A percentile compares a stretch with the other conserved stretches of the same genome.
Conservation (phyloP, 2,329 filamentous ascomycete genomes). For the Venturia nashicola region DNA sequence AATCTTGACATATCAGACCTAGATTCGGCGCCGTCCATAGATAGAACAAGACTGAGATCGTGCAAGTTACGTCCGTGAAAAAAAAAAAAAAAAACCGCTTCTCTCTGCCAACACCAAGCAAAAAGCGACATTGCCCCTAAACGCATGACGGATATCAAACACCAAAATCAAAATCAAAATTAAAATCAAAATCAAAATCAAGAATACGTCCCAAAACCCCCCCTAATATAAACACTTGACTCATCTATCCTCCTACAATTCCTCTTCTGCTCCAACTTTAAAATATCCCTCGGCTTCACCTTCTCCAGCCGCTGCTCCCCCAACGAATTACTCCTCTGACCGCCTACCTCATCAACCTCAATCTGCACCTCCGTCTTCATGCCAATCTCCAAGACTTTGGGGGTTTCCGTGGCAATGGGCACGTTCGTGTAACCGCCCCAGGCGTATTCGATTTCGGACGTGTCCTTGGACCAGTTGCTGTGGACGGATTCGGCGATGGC, state of each 20-base stretch:
- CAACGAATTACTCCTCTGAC: neutral
- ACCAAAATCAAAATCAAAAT: too few relatives aligned
- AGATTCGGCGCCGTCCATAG: too few relatives aligned
- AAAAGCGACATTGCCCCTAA: neutral
- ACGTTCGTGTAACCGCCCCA: neutral
- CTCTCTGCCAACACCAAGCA: too few relatives aligned
- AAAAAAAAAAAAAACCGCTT: too few relatives aligned
- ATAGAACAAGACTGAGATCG: too few relatives aligned
- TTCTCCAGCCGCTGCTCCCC: neutral
- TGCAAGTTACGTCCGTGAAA: too few relatives aligned
- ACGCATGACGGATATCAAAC: neutral
- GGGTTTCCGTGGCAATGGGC: neutral
- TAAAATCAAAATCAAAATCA: too few relatives aligned
- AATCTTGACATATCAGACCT: too few relatives aligned
- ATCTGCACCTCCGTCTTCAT: neutral
- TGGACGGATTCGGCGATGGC: neutral
- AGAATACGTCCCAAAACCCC: neutral
- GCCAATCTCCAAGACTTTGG: neutral
- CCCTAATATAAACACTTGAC: too few relatives aligned
- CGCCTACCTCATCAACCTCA: neutral
- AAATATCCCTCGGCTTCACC: neutral
- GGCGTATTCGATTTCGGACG: neutral
- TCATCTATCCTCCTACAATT: neutral
- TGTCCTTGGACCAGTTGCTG: neutral
- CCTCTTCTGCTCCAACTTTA: neutral